Evolutionary conservation across 148 eudicot species (phyloP), one percentile per base, ranked within the genome.

Genomic region (Vaccinium macrocarpon): DNA sequence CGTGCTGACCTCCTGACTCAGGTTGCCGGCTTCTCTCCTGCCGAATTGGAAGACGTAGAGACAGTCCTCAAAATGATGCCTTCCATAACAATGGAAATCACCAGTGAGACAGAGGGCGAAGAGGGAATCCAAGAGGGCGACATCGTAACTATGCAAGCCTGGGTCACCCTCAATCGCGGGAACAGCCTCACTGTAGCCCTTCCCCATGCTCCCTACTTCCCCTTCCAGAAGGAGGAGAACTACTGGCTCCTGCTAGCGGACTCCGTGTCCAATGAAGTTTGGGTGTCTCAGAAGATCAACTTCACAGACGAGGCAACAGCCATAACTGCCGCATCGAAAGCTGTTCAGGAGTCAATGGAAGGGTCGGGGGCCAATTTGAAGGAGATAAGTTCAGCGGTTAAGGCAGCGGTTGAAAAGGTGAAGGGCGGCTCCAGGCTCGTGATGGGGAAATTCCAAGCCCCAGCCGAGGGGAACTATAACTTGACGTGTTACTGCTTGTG

Each of bases 121-220:
- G 97, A 95, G 84, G 97, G 90, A 61, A 86, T 95, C 46, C 98
- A 94, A 88, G 98, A 94, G 81, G 95, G 98, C 4, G 98, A 95
- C 84, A 85, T 93, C 29, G 97, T 93, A 79, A 93, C 97, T 3
- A 29, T 95, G 38, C 95, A 93, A 27, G 92, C 97, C 62, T 95
- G 98, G 98, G 91, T 94, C 52, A 91, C 87, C 12, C 86, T 95
- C 42, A 84, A 90, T 19, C 95, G 98, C 19, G 70, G 86, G 13
- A 95, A 95, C 66, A 92, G 95, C 68, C 85, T 92, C 86, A 87
- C 93, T 48, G 91, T 91, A 18, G 96, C 96, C 23, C 94, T 93
- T 25, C 98, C 98, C 23, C 97, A 95, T 84, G 93, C 95, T 18
- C 97, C 98, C 25, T 84, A 89, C 78, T 94, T 88, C 86, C 98